Conservation (phyloP, 2,329 filamentous ascomycete species). For the Rutstroemia sp. region DNA sequence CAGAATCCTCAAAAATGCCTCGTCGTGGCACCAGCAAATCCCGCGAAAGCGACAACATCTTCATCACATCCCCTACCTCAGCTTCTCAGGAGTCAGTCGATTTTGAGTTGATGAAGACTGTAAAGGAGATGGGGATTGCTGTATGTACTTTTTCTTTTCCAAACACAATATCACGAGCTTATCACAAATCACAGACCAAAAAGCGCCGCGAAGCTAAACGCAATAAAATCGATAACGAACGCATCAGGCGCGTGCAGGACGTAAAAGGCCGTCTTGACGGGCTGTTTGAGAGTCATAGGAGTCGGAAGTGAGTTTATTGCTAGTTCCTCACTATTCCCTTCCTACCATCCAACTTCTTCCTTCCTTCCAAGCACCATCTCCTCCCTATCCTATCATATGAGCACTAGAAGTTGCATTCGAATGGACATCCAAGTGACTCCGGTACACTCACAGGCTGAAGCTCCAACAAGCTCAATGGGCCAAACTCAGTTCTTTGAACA, state of each 20-base stretch:
- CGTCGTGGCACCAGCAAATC: no score
- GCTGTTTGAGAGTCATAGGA: conserved; percentile 18
- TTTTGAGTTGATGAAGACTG: neutral
- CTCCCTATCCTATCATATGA: no score
- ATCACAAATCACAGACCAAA: conserved; percentile 16
- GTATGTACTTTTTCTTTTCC: neutral
- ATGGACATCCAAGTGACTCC: no score
- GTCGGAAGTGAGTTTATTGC: conserved; percentile 21
- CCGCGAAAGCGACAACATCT: no score
- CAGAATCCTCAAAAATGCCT: no score
- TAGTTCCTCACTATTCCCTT: neutral
- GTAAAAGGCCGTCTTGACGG: conserved; percentile 18
- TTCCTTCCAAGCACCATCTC: neutral
- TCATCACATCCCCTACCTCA: neutral
- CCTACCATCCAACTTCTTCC: neutral
- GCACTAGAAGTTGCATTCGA: no score
- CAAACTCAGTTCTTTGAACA: conserved; percentile 23
- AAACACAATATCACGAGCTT: neutral
- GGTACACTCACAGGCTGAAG: conserved; percentile 13
- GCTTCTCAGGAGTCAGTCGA: neutral
- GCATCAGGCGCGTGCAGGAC: conserved; percentile 20
- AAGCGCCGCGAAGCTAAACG: conserved; percentile 24
- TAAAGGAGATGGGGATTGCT: neutral
- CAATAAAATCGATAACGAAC: conserved; percentile 21
- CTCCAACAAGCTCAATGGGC: conserved; percentile 19